Evolutionary conservation across 768 basidiomycete genomes (phyloP).

Genomic region (Lenzites betulinus): DNA sequence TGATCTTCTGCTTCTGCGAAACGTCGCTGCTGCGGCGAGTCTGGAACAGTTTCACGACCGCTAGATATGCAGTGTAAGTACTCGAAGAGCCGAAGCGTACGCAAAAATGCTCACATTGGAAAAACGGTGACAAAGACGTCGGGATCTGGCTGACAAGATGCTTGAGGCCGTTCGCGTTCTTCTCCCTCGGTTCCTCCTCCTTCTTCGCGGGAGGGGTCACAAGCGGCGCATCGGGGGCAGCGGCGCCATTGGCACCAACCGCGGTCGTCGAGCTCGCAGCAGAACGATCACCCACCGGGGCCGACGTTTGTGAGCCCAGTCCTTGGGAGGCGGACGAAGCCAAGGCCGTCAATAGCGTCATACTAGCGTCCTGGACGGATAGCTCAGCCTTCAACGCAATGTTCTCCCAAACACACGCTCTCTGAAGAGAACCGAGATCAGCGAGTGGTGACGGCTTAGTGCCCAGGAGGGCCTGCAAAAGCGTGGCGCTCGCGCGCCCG

Average conservation of each 20-base stretch:
- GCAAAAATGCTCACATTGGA: constrained; percentile 64
- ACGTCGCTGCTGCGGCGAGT: constrained; percentile 75
- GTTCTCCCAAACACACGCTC: constrained; percentile 86
- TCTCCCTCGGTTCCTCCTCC: constrained; percentile 50
- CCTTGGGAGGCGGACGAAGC: not conserved
- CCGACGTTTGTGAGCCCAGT: constrained; percentile 24
- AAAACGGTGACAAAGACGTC: constrained; percentile 74
- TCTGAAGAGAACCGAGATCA: constrained; percentile 79
- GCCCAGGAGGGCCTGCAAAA: constrained; percentile 75
- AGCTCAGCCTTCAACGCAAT: constrained; percentile 69
- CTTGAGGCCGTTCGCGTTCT: constrained; percentile 75
- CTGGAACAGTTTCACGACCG: constrained; percentile 86
- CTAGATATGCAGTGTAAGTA: constrained; percentile 41
- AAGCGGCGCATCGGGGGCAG: constrained; percentile 22
- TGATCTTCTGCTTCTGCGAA: constrained; percentile 75
- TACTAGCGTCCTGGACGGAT: constrained; percentile 25
- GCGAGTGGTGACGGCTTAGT: constrained; percentile 56
- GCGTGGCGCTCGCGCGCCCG: constrained; percentile 69
- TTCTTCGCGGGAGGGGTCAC: constrained; percentile 33
- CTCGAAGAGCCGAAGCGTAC: not conserved
- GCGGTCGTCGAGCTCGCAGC: constrained; percentile 24
- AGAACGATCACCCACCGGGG: constrained; percentile 31
- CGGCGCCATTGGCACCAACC: constrained; percentile 34
- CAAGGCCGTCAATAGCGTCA: constrained; percentile 7
- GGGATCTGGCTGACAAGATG: constrained; percentile 82